phyloP scores from a whole-genome alignment of 768 basidiomycete genomes.

The Termitomyces titanicus region DNA sequence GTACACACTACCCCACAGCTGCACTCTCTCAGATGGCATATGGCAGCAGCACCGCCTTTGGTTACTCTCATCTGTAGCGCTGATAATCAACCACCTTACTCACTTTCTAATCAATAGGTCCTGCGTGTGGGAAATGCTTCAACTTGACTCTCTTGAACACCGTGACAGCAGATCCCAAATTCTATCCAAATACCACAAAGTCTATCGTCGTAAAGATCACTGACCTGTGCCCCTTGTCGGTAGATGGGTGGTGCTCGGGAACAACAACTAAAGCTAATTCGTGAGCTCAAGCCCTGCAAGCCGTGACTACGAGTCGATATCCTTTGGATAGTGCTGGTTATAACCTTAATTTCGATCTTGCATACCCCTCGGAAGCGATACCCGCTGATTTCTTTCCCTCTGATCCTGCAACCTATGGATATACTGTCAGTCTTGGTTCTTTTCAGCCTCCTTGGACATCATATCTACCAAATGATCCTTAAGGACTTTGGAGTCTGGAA shows the following conservation, averaged over 20 bases:
- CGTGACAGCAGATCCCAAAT: conserved; percentile 62
- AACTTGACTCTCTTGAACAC: conserved; percentile 71
- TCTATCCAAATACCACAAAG: conserved; percentile 56
- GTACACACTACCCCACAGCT: conserved; percentile 73
- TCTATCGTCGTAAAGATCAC: conserved; percentile 75
- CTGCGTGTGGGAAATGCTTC: conserved; percentile 77
- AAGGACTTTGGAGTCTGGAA: conserved; percentile 91
- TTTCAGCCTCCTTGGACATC: neutral
- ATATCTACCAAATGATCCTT: neutral
- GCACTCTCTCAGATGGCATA: conserved; percentile 79
- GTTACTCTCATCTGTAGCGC: conserved; percentile 23
- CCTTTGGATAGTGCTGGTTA: conserved; percentile 49
- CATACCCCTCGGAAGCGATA: conserved; percentile 71
- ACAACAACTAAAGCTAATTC: conserved; percentile 57
- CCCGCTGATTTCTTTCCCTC: conserved; percentile 74
- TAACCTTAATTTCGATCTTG: conserved; percentile 80
- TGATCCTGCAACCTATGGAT: conserved; percentile 62
- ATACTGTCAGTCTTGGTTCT: conserved; percentile 25
- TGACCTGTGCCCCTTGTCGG: conserved; percentile 69
- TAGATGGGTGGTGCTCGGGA: conserved; percentile 68
- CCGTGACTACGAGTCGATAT: neutral
- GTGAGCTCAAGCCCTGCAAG: conserved; percentile 35
- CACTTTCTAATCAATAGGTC: conserved; percentile 37
- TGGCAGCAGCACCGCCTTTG: conserved; percentile 68
- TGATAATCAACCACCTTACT: neutral